A percentile compares a stretch with the other conserved stretches of the same genome.
Conservation (phyloP, 768 basidiomycete genomes). For the Leccinum barrowsii region DNA sequence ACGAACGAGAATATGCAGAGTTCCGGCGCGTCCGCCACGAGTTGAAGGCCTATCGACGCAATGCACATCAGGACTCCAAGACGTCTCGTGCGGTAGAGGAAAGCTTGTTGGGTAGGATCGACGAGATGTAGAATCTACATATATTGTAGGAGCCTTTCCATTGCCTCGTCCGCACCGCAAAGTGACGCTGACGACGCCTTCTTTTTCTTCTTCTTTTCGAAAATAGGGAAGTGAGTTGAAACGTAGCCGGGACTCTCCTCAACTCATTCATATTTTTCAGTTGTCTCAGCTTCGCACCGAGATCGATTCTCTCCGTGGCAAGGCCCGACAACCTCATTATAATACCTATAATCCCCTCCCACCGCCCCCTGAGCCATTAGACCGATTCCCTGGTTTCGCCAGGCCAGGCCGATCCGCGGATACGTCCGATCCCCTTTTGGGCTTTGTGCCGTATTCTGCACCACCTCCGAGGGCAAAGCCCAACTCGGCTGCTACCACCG, state of each 20-base stretch:
- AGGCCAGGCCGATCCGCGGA: slow-evolving; percentile 29
- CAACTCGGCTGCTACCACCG: background rate
- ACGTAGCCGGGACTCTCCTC: slow-evolving; percentile 6
- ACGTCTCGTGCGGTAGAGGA: slow-evolving; percentile 36
- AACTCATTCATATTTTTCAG: slow-evolving; percentile 25
- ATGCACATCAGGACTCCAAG: slow-evolving; percentile 32
- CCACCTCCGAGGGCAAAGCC: slow-evolving; percentile 21
- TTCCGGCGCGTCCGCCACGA: slow-evolving; percentile 33
- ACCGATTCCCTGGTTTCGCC: slow-evolving; percentile 41
- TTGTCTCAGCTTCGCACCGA: slow-evolving; percentile 34
- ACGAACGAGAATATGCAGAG: slow-evolving; percentile 29
- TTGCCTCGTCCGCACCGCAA: slow-evolving; percentile 1
- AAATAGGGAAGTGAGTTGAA: slow-evolving; percentile 29
- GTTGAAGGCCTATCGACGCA: slow-evolving; percentile 28
- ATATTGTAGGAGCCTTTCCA: slow-evolving; percentile 22
- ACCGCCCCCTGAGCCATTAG: slow-evolving; percentile 50
- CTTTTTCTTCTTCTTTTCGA: background rate
- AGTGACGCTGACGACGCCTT: slow-evolving; percentile 8
- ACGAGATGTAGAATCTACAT: slow-evolving; percentile 30
- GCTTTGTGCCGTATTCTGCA: slow-evolving; percentile 25
- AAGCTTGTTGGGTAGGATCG: slow-evolving; percentile 31
- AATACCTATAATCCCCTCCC: slow-evolving; percentile 50
- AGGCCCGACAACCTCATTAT: slow-evolving; percentile 28
- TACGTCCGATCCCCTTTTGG: slow-evolving; percentile 17
- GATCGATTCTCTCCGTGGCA: slow-evolving; percentile 34